A percentile compares a stretch with the other conserved stretches of the same genome.
phyloP scores from a whole-genome alignment of 208 protist species.

The Trypanosoma platydactyli region DNA sequence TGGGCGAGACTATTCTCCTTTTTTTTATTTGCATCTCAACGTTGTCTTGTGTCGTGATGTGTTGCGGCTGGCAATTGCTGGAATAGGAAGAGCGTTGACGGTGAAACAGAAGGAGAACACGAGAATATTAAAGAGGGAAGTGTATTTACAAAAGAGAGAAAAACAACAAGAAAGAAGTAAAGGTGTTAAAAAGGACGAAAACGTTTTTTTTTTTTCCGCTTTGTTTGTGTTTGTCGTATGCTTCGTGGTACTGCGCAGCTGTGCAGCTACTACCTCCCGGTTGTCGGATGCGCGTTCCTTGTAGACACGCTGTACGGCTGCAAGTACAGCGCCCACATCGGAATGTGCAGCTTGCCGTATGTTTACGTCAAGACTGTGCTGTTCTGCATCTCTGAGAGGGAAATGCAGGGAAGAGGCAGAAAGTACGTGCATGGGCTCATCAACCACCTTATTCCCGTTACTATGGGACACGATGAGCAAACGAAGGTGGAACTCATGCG shows the following conservation, averaged over 20 bases:
- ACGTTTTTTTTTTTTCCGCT: conserved; percentile 17
- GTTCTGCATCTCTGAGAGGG: conserved; percentile 46
- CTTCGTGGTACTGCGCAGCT: not conserved
- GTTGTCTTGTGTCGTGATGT: no score
- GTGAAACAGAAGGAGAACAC: not conserved
- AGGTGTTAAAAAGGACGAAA: not conserved
- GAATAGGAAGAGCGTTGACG: not conserved
- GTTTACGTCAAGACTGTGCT: conserved; percentile 79
- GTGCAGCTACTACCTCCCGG: conserved; percentile 52
- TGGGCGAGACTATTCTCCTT: no score
- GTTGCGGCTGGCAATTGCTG: no score
- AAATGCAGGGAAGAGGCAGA: conserved; percentile 35
- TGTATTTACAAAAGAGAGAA: no score
- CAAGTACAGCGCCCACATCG: conserved; percentile 75
- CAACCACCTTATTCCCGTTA: conserved; percentile 49
- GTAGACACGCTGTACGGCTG: conserved; percentile 73
- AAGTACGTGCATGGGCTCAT: conserved; percentile 65
- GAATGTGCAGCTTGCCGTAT: conserved; percentile 61
- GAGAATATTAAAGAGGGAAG: not conserved
- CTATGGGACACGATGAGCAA: conserved; percentile 39
- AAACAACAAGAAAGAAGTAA: conserved; percentile 16
- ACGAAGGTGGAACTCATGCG: conserved; percentile 65
- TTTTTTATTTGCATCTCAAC: no score
- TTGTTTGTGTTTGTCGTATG: not conserved
- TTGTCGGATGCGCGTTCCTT: conserved; percentile 65